These are phyloP conservation scores for Drosera capensis DNA, from an alignment of 148 eudicot genomes.

Conservation along the genomic window DNA sequence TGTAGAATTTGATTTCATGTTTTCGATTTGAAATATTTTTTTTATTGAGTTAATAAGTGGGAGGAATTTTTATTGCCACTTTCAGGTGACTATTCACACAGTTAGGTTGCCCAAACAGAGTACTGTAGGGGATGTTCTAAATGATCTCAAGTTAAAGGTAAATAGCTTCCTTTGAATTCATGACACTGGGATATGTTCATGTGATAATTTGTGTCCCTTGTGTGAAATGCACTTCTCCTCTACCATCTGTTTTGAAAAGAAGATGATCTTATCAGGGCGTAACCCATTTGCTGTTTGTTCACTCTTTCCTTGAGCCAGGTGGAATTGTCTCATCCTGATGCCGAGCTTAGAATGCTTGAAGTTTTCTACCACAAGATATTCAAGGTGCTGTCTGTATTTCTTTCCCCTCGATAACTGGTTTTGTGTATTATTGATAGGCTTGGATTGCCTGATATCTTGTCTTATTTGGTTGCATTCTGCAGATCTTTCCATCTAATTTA, in stretches of 20 bases:
- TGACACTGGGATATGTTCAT: too few relatives aligned
- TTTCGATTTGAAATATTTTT: too few relatives aligned
- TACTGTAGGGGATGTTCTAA: slow-evolving; percentile 53
- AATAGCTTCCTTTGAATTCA: neutral
- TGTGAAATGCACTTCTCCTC: too few relatives aligned
- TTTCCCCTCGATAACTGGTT: neutral
- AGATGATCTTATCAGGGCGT: neutral
- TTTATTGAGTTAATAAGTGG: too few relatives aligned
- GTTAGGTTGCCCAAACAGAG: slow-evolving; percentile 65
- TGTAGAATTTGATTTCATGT: neutral
- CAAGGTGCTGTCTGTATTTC: slow-evolving; percentile 13
- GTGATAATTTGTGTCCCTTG: too few relatives aligned
- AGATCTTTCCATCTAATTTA: slow-evolving; percentile 72
- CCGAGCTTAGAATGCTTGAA: slow-evolving; percentile 41
- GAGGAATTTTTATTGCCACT: neutral
- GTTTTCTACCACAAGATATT: slow-evolving; percentile 46
- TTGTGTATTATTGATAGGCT: neutral
- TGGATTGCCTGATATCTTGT: neutral
- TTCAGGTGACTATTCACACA: slow-evolving; percentile 10
- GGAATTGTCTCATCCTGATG: slow-evolving; percentile 41
- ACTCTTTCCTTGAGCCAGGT: slow-evolving; percentile 21
- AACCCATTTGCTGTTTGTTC: neutral
- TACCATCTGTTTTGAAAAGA: too few relatives aligned
- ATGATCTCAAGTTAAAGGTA: slow-evolving; percentile 12
- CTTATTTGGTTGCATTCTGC: slow-evolving; percentile 8